Conservation (phyloP, 768 basidiomycete species). For the Leccinum subgranulosum region DNA sequence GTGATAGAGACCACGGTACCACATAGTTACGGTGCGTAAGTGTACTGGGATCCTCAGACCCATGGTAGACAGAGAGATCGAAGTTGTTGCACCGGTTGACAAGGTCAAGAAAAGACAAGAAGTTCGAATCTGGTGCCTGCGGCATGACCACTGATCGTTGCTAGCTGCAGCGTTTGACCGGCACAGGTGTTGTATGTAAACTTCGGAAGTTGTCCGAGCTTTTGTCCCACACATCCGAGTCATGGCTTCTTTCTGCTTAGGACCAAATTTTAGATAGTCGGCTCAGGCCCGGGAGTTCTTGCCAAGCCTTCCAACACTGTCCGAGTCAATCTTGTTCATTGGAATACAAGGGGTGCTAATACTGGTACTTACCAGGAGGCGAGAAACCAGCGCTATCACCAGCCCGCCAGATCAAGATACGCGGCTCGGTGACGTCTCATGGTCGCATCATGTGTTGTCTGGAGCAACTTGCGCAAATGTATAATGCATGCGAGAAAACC, state of each 20-base stretch:
- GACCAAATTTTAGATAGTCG: background rate
- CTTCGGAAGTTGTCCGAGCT: background rate
- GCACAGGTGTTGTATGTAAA: background rate
- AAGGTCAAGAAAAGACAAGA: constrained; percentile 54
- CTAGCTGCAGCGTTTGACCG: background rate
- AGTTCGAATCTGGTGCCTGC: background rate
- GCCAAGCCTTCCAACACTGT: background rate
- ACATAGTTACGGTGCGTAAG: constrained; percentile 40
- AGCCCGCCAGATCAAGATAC: background rate
- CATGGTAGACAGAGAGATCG: constrained; percentile 33
- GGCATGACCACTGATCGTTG: constrained; percentile 7
- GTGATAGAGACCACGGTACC: constrained; percentile 53
- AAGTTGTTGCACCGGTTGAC: constrained; percentile 74
- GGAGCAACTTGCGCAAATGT: too few species aligned
- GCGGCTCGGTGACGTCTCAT: background rate
- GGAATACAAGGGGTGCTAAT: background rate
- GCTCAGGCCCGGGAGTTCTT: background rate
- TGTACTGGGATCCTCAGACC: constrained; percentile 22
- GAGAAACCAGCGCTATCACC: background rate
- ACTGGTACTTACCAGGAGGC: background rate
- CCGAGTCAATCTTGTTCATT: background rate
- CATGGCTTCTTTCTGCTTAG: too few species aligned
- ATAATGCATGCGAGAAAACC: too few species aligned
- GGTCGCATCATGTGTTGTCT: background rate
- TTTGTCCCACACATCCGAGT: background rate